Percentiles rank a stretch among this genome's conserved stretches.
These are phyloP conservation scores for Tuber melanosporum DNA, from an alignment of 495 filamentous ascomycete genomes.

Conservation along the genomic window DNA sequence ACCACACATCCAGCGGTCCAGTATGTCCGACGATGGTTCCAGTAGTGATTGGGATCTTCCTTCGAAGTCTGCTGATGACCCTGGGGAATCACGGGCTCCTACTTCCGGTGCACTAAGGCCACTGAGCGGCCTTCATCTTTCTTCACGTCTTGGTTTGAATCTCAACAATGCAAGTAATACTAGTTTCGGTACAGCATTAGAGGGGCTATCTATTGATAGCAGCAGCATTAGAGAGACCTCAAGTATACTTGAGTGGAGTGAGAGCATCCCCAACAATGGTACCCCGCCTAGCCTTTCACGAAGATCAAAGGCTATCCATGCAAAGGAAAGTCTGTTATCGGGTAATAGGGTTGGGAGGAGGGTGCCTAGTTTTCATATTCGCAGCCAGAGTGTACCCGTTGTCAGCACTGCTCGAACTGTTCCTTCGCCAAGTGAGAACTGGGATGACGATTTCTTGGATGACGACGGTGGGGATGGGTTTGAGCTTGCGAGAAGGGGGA, in stretches of 20 bases:
- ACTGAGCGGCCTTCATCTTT: constrained; percentile 33
- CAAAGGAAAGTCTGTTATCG: constrained; percentile 60
- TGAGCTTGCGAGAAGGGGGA: constrained; percentile 46
- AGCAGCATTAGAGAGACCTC: constrained; percentile 37
- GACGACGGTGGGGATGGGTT: constrained; percentile 43
- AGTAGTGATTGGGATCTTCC: constrained; percentile 44
- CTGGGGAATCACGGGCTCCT: constrained; percentile 40
- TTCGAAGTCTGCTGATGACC: constrained; percentile 47
- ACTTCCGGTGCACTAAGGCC: constrained; percentile 27
- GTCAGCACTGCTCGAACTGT: constrained; percentile 45
- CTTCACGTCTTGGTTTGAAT: constrained; percentile 30
- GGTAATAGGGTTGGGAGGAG: constrained; percentile 56
- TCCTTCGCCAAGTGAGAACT: constrained; percentile 60
- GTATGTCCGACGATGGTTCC: constrained; percentile 56
- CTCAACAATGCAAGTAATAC: constrained; percentile 38
- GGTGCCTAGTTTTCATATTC: constrained; percentile 69
- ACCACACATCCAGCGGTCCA: constrained; percentile 41
- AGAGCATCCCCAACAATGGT: constrained; percentile 41
- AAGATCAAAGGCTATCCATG: constrained; percentile 84
- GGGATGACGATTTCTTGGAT: constrained; percentile 69
- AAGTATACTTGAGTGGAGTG: constrained; percentile 42
- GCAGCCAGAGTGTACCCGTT: constrained; percentile 93
- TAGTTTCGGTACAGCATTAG: constrained; percentile 39
- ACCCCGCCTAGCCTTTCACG: constrained; percentile 21
- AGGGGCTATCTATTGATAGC: constrained; percentile 33